phyloP scores from a whole-genome alignment of 495 filamentous ascomycete genomes.

The Monascus purpureus region DNA sequence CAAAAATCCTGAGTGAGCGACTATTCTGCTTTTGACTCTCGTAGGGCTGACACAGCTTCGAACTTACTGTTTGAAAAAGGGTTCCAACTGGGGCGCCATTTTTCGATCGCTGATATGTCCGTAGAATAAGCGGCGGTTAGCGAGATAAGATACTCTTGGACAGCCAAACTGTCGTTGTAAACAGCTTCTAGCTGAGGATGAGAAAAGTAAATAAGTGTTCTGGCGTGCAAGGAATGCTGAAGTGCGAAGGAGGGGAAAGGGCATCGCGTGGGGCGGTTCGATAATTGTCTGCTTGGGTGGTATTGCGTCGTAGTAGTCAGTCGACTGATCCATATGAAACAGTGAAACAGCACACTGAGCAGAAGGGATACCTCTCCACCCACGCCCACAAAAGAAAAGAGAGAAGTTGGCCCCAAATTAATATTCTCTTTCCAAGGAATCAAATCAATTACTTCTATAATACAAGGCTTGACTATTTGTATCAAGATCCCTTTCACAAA shows the following conservation, averaged over 20 bases:
- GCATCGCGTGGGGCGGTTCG: slow-evolving; percentile 22
- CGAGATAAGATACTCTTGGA: slow-evolving; percentile 4
- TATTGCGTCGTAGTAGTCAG: too few relatives aligned
- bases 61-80: slow-evolving; percentile 65
- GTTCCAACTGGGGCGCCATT: slow-evolving; percentile 75
- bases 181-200: slow-evolving; percentile 1
- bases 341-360: too few relatives aligned
- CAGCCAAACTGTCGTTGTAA: slow-evolving; percentile 1
- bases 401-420: too few relatives aligned
- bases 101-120: slow-evolving; percentile 36
- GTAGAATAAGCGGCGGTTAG: slow-evolving; percentile 25
- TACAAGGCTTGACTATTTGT: too few relatives aligned
- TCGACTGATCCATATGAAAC: too few relatives aligned
- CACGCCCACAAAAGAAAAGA: too few relatives aligned
- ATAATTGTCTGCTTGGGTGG: too few relatives aligned
- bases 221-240: slow-evolving; percentile 13
- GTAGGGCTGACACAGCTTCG: neutral
- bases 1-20: neutral
- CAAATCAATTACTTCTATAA: too few relatives aligned
- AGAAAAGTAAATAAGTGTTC: slow-evolving; percentile 3
- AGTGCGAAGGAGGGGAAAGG: slow-evolving; percentile 27
- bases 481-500: too few relatives aligned
- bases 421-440: too few relatives aligned
- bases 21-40: too few relatives aligned
- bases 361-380: too few relatives aligned